Base-by-base conservation (phyloP, 2,329 filamentous ascomycete species). In the Diaporthe citrichinensis region DNA sequence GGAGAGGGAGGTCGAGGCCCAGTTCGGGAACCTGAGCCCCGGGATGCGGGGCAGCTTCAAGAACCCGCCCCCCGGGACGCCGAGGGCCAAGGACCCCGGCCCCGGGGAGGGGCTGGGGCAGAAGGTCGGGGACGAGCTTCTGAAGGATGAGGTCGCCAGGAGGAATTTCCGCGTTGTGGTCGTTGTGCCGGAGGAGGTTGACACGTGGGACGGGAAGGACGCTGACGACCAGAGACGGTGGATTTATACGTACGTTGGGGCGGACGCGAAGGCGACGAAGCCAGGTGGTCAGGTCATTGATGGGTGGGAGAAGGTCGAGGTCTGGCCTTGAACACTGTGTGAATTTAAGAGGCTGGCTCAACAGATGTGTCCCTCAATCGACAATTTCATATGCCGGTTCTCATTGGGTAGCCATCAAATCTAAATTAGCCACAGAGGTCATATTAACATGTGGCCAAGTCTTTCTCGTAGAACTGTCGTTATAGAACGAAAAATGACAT, bases 11-110 rank as follows among this genome's bases (percentile, higher is more conserved):
- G 84, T 98, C 51, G 95, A 94, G 69, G 94, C 91, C 67, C 94
- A 97, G 83, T 98, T 98, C 89, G 96, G 95, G 28, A 98, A 98
- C 83, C 85, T 97, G 79, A 93, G 91, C 78, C 96, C 96, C 9
- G 86, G 88, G 1, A 95, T 98, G 92, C 90, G 96, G 82, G 94
- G 93, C 14, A 89, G 90, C 12, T 96, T 95, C 83, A 92, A 91
- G 84, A 92, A 94, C 82, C 90, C 97, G 81, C 87, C 90, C 8
- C 93, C 94, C 0, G 94, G 94, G 0, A 86, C 87, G 77, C 88
- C 92, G 67, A 82, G 93, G 79, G 84, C 89, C 78, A 78, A 90
- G 81, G 80, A 88, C 79, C 83, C 88, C 78, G 82, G 83, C 76
- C 81, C 87, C 82, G 79, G 86, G 17, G 81, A 84, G 15, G 85